These are phyloP conservation scores for Aegilops speltoides DNA, from an alignment of 176 grass and related monocot genomes.

Conservation along the genomic window DNA sequence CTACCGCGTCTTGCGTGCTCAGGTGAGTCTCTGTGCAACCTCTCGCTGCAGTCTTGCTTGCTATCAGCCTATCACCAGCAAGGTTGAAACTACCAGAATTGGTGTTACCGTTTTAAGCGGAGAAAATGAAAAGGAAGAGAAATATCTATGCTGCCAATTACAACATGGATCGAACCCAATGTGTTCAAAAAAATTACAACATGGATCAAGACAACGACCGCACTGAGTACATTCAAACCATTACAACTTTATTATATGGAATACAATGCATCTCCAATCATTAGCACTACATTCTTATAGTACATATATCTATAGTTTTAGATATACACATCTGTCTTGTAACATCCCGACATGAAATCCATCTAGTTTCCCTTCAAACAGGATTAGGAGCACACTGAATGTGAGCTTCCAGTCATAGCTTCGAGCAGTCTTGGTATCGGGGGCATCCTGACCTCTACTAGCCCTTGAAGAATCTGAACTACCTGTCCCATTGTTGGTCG, in stretches of 20 bases:
- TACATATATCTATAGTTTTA: neutral
- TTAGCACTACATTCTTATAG: neutral
- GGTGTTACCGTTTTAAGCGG: no score
- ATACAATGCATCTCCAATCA: neutral
- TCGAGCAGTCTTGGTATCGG: conserved; percentile 30
- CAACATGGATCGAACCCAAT: neutral
- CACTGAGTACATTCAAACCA: neutral
- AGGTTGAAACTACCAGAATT: no score
- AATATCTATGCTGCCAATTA: neutral
- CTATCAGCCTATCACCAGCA: no score
- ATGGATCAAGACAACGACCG: neutral
- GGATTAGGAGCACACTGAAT: no score
- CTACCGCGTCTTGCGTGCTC: neutral
- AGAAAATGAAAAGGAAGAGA: neutral
- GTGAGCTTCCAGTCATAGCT: neutral
- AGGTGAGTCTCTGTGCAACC: neutral
- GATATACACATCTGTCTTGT: no score
- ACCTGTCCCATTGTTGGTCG: conserved; percentile 42
- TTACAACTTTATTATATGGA: neutral
- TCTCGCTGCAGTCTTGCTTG: neutral
- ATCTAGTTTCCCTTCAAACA: no score
- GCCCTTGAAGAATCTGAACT: conserved; percentile 27
- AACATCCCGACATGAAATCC: no score
- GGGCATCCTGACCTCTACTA: conserved; percentile 4
- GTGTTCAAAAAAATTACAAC: no score